These are phyloP conservation scores for Mimosa pudica DNA, from an alignment of 306 rosid genomes.

Conservation along the genomic window DNA sequence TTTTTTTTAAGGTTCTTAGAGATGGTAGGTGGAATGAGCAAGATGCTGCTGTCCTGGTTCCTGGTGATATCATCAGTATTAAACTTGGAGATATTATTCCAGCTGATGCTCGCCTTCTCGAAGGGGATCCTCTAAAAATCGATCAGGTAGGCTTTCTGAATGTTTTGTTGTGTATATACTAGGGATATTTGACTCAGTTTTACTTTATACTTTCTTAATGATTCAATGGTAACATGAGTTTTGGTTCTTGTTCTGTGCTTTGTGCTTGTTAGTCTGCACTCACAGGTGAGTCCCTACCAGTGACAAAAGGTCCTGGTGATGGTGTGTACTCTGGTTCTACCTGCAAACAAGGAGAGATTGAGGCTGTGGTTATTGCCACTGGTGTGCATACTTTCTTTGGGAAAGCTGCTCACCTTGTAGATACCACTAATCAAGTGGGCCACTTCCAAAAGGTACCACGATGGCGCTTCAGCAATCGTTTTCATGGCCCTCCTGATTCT, in stretches of 20 bases:
- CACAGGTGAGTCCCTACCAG: conserved; percentile 95
- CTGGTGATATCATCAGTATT: conserved; percentile 87
- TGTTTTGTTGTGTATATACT: neutral
- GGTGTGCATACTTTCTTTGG: conserved; percentile 99
- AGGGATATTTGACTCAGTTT: neutral
- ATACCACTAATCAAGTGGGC: conserved; percentile 94
- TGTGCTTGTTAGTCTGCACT: conserved; percentile 82
- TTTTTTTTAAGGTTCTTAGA: conserved; percentile 78
- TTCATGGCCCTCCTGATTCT: neutral
- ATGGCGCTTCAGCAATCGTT: neutral
- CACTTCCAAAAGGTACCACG: conserved; percentile 88
- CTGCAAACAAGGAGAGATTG: conserved; percentile 98
- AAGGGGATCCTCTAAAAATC: conserved; percentile 95
- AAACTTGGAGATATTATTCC: conserved; percentile 94
- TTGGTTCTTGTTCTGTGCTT: conserved; percentile 18
- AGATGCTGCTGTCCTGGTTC: conserved; percentile 83
- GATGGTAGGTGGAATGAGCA: conserved; percentile 96
- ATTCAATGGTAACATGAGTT: conserved; percentile 5
- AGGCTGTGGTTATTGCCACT: conserved; percentile 94
- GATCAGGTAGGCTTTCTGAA: conserved; percentile 64
- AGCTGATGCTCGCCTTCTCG: conserved; percentile 96
- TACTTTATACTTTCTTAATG: conserved; percentile 6
- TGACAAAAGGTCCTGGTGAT: conserved; percentile 96
- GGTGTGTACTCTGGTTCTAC: conserved; percentile 98
- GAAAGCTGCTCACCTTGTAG: conserved; percentile 98